Conservation (phyloP, 139 green algal genomes). For the Chlamydomonas asymmetrica region DNA sequence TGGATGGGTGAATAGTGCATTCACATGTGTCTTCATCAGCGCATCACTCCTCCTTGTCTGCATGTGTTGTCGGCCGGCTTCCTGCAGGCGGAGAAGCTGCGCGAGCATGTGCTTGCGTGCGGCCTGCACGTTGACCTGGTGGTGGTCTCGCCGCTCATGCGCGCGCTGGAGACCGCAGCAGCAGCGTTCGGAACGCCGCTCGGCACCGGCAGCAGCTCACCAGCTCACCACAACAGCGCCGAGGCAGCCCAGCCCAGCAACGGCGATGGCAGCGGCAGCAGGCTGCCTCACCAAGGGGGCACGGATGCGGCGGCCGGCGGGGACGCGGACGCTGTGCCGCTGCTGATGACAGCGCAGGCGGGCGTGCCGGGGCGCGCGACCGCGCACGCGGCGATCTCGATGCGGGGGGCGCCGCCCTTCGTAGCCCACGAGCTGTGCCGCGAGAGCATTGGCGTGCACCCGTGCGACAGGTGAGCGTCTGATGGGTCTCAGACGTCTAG, state of each 20-base stretch:
- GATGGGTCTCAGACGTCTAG: too few species aligned
- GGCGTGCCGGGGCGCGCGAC: constrained; percentile 22
- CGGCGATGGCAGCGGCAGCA: background rate
- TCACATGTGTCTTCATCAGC: too few species aligned
- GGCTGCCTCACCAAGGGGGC: too few species aligned
- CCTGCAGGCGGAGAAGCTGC: constrained; percentile 36
- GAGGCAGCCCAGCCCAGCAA: constrained; percentile 3
- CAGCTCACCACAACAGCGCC: too few species aligned
- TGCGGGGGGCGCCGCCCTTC: constrained; percentile 48
- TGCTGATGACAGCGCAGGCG: constrained; percentile 46
- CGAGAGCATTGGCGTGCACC: constrained; percentile 45
- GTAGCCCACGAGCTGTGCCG: constrained; percentile 49
- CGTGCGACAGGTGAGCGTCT: too few species aligned
- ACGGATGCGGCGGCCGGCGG: too few species aligned
- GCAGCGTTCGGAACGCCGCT: constrained; percentile 46
- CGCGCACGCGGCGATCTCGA: constrained; percentile 32
- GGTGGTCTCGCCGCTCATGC: constrained; percentile 46
- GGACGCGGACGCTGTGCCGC: background rate
- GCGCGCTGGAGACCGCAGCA: constrained; percentile 54
- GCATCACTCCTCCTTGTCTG: background rate
- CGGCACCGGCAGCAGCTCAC: background rate
- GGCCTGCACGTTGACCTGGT: constrained; percentile 43
- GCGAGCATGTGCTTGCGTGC: background rate
- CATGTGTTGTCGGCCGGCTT: constrained; percentile 2
- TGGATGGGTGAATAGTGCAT: too few species aligned